Percentiles rank a stretch among this genome's conserved stretches.
phyloP scores from a whole-genome alignment of 352 stramenopile species.

The Globisporangium alternatum region DNA sequence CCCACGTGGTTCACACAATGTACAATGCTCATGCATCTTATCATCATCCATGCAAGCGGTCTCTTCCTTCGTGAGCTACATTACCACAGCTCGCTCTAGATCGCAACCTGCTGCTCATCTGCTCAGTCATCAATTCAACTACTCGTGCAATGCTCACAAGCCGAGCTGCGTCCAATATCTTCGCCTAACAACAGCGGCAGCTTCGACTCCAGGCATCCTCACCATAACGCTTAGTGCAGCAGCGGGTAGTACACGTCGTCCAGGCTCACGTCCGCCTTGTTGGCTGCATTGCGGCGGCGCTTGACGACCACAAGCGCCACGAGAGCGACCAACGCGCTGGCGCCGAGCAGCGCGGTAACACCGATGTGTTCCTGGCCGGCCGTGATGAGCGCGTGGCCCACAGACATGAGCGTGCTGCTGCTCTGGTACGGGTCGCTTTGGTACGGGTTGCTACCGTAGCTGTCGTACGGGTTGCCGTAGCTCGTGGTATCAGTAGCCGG shows the following conservation, averaged over 20 bases:
- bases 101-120: neutral
- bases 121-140: neutral
- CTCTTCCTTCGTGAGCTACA: neutral
- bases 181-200: neutral
- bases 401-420: conserved; percentile 23
- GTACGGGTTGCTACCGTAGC: conserved; percentile 15
- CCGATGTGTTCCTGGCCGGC: conserved; percentile 29
- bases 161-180: neutral
- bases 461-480: conserved; percentile 24
- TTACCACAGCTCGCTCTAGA: neutral
- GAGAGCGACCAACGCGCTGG: conserved; percentile 41
- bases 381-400: conserved; percentile 18
- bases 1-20: neutral
- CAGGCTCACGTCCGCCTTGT: conserved; percentile 15
- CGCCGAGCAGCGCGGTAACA: conserved; percentile 29
- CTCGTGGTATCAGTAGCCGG: neutral
- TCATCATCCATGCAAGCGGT: neutral
- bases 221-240: conserved; percentile 33
- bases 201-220: neutral
- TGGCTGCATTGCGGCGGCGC: conserved; percentile 26
- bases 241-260: conserved; percentile 66
- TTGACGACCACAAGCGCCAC: conserved; percentile 54
- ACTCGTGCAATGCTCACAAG: neutral
- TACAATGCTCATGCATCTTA: neutral
- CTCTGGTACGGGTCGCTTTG: conserved; percentile 8